Conservation (phyloP, 371 early-diverging fungal species). For the Basidiobolus meristosporus region DNA sequence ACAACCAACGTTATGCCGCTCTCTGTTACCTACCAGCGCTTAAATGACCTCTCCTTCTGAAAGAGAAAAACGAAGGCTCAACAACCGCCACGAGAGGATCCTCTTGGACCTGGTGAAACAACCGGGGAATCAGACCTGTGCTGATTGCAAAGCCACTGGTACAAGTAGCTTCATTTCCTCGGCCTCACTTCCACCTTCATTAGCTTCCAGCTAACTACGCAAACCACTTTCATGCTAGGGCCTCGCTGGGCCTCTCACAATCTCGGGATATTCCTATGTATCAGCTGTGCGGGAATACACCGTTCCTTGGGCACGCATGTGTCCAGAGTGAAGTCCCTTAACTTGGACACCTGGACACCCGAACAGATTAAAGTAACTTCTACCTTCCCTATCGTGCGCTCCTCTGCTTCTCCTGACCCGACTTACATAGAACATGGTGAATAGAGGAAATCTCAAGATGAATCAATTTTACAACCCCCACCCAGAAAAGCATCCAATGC, state of each 20-base stretch:
- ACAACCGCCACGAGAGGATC: too few species aligned
- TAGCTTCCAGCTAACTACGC: neutral
- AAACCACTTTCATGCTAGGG: constrained; percentile 24
- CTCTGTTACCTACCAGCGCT: too few species aligned
- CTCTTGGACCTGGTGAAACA: constrained; percentile 44
- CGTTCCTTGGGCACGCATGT: constrained; percentile 85
- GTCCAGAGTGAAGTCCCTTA: constrained; percentile 77
- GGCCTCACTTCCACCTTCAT: neutral
- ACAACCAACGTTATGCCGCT: too few species aligned
- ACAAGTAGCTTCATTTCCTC: constrained; percentile 1
- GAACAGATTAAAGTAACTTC: too few species aligned
- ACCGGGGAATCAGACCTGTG: constrained; percentile 59
- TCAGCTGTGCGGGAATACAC: constrained; percentile 82
- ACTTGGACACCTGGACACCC: constrained; percentile 80
- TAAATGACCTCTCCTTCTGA: too few species aligned
- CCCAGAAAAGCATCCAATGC: neutral
- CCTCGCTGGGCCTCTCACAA: constrained; percentile 93
- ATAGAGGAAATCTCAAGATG: constrained; percentile 3
- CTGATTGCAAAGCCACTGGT: constrained; percentile 63
- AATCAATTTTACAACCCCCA: neutral
- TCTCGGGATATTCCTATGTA: constrained; percentile 82
- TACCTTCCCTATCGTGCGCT: too few species aligned
- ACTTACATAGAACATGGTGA: constrained; percentile 36
- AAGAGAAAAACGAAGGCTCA: too few species aligned
- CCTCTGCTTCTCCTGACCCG: too few species aligned